Evolutionary conservation across 1,139 yeast genomes (phyloP), one percentile per base, ranked within the genome.

Genomic region (Kodamaea suecica): DNA sequence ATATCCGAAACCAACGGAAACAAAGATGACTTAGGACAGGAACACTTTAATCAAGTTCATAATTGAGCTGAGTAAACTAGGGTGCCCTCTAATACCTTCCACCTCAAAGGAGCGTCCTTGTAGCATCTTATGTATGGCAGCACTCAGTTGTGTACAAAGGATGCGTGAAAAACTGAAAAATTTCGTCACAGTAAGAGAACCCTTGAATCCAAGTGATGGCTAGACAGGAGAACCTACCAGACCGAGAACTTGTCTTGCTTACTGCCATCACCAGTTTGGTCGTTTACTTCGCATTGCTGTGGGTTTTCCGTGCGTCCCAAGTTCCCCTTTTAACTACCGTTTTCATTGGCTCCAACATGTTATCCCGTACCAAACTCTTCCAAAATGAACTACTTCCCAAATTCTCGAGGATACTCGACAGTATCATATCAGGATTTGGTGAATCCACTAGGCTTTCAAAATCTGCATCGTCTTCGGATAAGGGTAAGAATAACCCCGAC

Each of bases 311-410:
- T 12, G 30, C 37, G 17, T 56, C 65, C 4, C 55, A 44, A 30
- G 47, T 62, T 5, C 69, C 70, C 1, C 23, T 61, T 7, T 42
- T 63, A 24, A 52, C 57, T 10, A 43, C 52, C 7, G 61, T 63
- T 10, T 64, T 62, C 38, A 41, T 63, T 5, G 50, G 55, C 15
- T 43, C 60, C 35, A 64, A 61, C 40, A 61, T 65, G 67, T 33
- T 63, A 5, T 51, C 66, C 5, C 50, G 63, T 17, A 51, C 66
- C 19, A 39, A 47, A 15, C 17, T 43, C 26, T 53, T 55, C 37
- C 46, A 39, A 24, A 9, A 13, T 13, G 16, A 9, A 10, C 11
- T 42, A n/a, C 24, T 47, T 6, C 37, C 43, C 13, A 30, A 20
- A 24, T 31, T 29, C 4, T 32, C 40, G 23, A 19, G 23, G 23